Evolutionary conservation across 805 yeast species (phyloP), one percentile per base, ranked within the genome.

Genomic region (Yarrowia sp.): DNA sequence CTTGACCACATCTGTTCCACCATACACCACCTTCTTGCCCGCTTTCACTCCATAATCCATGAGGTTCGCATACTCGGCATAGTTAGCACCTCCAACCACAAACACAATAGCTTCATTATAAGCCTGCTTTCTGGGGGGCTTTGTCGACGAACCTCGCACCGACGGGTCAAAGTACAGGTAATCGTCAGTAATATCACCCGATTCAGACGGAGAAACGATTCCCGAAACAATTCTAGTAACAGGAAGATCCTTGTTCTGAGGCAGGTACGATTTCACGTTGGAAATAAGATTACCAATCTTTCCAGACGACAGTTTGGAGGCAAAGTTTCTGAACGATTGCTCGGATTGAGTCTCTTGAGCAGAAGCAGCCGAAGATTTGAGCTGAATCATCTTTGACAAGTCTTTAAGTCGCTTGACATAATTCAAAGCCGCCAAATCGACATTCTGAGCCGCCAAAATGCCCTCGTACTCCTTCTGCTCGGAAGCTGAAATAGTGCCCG

Each of bases 81-180:
- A 95, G 75, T 90, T 92, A 55, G 98, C 98, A 39, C 99, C 99
- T 31, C 99, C 99, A 65, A 95, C 92, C 62, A 92, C 90, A 75
- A 95, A 95, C 18, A 95, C 96, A 58, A 90, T 78, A 1, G 96
- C 85, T 69, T 91, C 95, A 66, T 85, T 86, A 74, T 90, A 91
- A 10, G 87, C 79, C 69, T 87, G 89, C 72, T 96, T 85, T 74
- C 86, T 88, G 42, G 98, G 98, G 41, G 92, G 93, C 70, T 88
- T 86, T 3, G 96, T 86, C 71, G 88, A 92, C 7, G 96, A 88
- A 4, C 98, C 98, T 69, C 98, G 83, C 2, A 90, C 86, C 53
- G 83, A 78, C 33, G 99, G 98, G 75, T 95, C 98, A 72, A 90
- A 89, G 74, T 87, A 93, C 65, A 93, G 76, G 75, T 93, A 95